These are phyloP conservation scores for Chaetomiaceae sp. DNA, from an alignment of 2,329 filamentous ascomycete species.

Conservation along the genomic window DNA sequence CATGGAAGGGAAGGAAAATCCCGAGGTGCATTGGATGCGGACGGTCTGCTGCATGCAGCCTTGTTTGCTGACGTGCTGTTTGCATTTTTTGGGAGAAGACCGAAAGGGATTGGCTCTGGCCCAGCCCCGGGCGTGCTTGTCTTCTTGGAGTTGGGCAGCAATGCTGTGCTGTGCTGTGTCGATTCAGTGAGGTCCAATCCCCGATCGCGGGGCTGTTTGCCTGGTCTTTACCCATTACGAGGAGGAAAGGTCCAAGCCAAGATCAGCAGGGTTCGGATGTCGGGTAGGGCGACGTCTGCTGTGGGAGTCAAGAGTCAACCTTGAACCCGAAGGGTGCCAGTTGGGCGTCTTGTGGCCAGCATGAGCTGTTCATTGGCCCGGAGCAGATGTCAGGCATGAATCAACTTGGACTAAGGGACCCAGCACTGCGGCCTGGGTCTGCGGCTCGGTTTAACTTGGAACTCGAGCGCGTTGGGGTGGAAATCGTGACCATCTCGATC, in stretches of 20 bases:
- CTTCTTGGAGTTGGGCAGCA: constrained; percentile 14
- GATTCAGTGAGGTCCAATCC: too few relatives aligned
- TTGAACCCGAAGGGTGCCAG: too few relatives aligned
- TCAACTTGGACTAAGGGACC: neutral
- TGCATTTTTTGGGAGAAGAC: neutral
- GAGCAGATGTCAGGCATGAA: neutral
- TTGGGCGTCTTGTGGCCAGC: neutral
- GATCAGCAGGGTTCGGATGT: neutral
- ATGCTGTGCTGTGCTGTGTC: neutral
- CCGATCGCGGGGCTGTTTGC: neutral
- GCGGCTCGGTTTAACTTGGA: neutral
- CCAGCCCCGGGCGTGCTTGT: too few relatives aligned
- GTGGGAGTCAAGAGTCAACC: neutral
- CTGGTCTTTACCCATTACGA: too few relatives aligned
- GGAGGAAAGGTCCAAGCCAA: too few relatives aligned
- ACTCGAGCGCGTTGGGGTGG: too few relatives aligned
- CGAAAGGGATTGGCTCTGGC: neutral
- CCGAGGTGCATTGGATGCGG: constrained; percentile 3
- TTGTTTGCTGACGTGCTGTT: constrained; percentile 5
- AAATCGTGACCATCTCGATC: neutral
- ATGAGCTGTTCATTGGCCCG: neutral
- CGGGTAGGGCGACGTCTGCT: neutral
- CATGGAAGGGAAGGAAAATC: too few relatives aligned
- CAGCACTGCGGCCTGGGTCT: neutral
- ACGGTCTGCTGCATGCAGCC: constrained; percentile 13